Percentiles rank a stretch among this genome's conserved stretches.
phyloP scores from a whole-genome alignment of 176 grass and related monocot species.

The Musa troglodytarum region DNA sequence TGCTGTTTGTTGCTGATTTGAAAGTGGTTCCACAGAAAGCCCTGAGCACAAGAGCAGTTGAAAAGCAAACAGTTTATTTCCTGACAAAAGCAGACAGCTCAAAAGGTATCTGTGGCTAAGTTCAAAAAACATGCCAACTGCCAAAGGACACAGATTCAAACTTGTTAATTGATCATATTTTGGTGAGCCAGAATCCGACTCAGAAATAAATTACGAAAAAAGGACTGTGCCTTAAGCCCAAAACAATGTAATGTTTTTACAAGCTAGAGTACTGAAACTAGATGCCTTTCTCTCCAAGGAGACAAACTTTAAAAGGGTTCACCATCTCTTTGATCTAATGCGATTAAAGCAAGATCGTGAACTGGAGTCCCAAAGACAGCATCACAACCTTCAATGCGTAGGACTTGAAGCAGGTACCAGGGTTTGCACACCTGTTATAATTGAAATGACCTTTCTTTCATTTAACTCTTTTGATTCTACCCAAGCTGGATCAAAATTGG shows the following conservation, averaged over 20 bases:
- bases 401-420: constrained; percentile 14
- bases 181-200: constrained; percentile 29
- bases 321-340: neutral
- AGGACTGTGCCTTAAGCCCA: constrained; percentile 13
- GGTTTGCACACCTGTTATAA: constrained; percentile 23
- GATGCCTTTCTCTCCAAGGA: neutral
- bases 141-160: constrained; percentile 19
- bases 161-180: constrained; percentile 51
- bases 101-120: constrained; percentile 3
- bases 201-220: constrained; percentile 31
- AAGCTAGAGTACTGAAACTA: constrained; percentile 1
- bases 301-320: neutral
- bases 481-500: constrained; percentile 31
- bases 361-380: constrained; percentile 15
- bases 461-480: constrained; percentile 29
- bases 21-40: neutral
- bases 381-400: constrained; percentile 14
- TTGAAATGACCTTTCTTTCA: constrained; percentile 27
- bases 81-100: constrained; percentile 26
- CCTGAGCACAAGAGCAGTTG: neutral
- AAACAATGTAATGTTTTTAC: constrained; percentile 33
- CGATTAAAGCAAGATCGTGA: neutral
- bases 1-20: neutral
- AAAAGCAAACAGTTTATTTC: constrained; percentile 4
- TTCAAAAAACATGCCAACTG: constrained; percentile 4